phyloP scores from a whole-genome alignment of 805 yeast species.

The Cyberlindnera maclurae region DNA sequence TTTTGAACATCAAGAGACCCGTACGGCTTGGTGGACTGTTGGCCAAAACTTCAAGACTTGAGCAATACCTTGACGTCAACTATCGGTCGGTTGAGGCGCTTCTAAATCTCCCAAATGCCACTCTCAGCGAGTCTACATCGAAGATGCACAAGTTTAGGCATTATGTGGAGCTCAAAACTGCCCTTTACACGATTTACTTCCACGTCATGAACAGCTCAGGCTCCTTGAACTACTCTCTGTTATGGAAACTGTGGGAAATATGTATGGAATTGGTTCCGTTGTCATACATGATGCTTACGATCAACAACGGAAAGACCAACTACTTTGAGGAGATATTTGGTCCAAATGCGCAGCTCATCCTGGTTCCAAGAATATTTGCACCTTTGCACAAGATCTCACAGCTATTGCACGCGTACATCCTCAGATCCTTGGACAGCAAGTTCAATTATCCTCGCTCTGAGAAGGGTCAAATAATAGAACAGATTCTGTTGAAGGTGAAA shows the following conservation, averaged over 20 bases:
- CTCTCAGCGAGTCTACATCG: slow-evolving; percentile 13
- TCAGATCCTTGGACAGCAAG: slow-evolving; percentile 25
- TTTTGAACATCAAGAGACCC: slow-evolving; percentile 34
- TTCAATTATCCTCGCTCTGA: slow-evolving; percentile 13
- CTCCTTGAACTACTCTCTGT: slow-evolving; percentile 2
- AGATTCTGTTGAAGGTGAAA: slow-evolving; percentile 18
- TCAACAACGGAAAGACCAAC: slow-evolving; percentile 19
- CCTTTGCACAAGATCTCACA: slow-evolving; percentile 18
- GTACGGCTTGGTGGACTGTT: slow-evolving; percentile 34
- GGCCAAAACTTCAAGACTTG: slow-evolving; percentile 30
- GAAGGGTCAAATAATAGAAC: slow-evolving; percentile 7
- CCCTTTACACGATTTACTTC: slow-evolving; percentile 21
- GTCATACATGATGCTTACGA: slow-evolving; percentile 18
- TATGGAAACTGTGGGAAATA: slow-evolving; percentile 14
- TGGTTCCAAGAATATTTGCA: slow-evolving; percentile 16
- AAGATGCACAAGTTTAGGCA: slow-evolving; percentile 24
- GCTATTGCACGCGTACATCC: slow-evolving; percentile 13
- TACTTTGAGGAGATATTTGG: slow-evolving; percentile 23
- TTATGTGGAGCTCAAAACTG: slow-evolving; percentile 23
- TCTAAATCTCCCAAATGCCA: slow-evolving; percentile 18
- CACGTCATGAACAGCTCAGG: slow-evolving; percentile 20
- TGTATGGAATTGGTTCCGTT: slow-evolving; percentile 21
- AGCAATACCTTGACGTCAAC: slow-evolving; percentile 24
- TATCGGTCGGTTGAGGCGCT: slow-evolving; percentile 23
- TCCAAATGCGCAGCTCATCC: slow-evolving; percentile 16